Percentiles rank a stretch among this genome's conserved stretches.
phyloP scores from a whole-genome alignment of 768 basidiomycete species.

The Plicaturopsis crispa region DNA sequence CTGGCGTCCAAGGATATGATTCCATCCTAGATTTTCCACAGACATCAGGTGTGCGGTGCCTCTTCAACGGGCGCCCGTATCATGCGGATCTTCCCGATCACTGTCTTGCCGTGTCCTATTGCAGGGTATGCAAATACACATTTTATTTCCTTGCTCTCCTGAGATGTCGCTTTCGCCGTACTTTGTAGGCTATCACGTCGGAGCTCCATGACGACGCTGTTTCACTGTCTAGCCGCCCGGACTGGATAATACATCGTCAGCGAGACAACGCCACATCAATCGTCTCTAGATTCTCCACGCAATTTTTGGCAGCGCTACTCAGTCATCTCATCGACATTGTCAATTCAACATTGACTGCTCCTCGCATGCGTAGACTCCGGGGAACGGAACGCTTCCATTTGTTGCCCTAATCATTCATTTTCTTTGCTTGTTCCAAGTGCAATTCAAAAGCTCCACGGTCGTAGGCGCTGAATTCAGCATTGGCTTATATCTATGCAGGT shows the following conservation, averaged over 20 bases:
- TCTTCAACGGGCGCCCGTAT: conserved; percentile 67
- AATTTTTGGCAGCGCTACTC: too few species aligned
- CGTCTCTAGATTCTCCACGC: too few species aligned
- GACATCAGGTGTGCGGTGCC: conserved; percentile 63
- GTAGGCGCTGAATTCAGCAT: too few species aligned
- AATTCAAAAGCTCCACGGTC: too few species aligned
- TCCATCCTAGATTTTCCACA: conserved; percentile 71
- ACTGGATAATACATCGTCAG: not conserved
- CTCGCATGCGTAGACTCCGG: too few species aligned
- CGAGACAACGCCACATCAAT: not conserved
- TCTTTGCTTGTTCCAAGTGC: too few species aligned
- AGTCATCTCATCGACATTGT: too few species aligned
- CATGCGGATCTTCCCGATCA: conserved; percentile 73
- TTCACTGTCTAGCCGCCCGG: not conserved
- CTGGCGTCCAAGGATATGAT: conserved; percentile 77
- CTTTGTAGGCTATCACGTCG: not conserved
- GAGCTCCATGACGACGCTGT: not conserved
- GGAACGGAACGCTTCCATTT: too few species aligned
- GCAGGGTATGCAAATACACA: not conserved
- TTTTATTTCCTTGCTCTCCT: conserved; percentile 4
- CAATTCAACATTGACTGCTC: too few species aligned
- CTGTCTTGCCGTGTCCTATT: conserved; percentile 50
- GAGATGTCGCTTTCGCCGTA: conserved; percentile 1
- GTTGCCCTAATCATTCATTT: too few species aligned
- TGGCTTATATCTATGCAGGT: too few species aligned